A percentile compares a stretch with the other conserved stretches of the same genome.
These are phyloP conservation scores for Globisporangium cystogenes DNA, from an alignment of 352 stramenopile species.

Conservation along the genomic window DNA sequence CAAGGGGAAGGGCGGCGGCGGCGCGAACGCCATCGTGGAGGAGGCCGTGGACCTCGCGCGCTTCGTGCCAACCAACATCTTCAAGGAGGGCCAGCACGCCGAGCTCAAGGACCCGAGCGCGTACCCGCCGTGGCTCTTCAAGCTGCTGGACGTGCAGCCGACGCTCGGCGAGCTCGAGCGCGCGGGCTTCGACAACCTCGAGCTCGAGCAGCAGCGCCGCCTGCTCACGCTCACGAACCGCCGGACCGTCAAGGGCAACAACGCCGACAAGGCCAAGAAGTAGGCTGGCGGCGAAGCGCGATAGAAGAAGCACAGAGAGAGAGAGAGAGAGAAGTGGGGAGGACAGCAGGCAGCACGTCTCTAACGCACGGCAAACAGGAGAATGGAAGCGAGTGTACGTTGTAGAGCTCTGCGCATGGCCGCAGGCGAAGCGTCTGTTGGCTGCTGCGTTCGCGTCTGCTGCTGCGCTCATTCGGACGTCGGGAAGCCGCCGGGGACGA, in stretches of 20 bases:
- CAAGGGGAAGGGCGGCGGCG: constrained; percentile 65
- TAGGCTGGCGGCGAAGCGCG: constrained; percentile 25
- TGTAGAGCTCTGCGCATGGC: constrained; percentile 1
- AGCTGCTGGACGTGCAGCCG: constrained; percentile 62
- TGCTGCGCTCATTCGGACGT: constrained; percentile 23
- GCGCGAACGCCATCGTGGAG: constrained; percentile 39
- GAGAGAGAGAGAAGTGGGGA: not conserved
- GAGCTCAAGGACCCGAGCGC: constrained; percentile 75
- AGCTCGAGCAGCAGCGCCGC: constrained; percentile 72
- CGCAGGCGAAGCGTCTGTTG: too few species aligned
- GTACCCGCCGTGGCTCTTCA: constrained; percentile 84
- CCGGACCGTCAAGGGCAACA: constrained; percentile 63
- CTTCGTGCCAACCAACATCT: constrained; percentile 81
- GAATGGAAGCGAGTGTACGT: constrained; percentile 7
- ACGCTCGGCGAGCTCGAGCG: constrained; percentile 78
- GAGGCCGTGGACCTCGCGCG: constrained; percentile 71
- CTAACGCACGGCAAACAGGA: not conserved
- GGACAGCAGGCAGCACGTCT: too few species aligned
- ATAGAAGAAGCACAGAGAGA: not conserved
- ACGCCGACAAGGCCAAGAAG: constrained; percentile 84
- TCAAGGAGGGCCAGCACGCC: constrained; percentile 78
- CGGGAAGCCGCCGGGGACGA: constrained; percentile 76
- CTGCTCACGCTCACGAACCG: constrained; percentile 74
- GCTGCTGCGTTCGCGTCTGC: too few species aligned
- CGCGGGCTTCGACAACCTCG: constrained; percentile 72